A percentile compares a stretch with the other conserved stretches of the same genome.
These are phyloP conservation scores for Colletotrichum horii DNA, from an alignment of 2,329 filamentous ascomycete genomes.

Conservation along the genomic window DNA sequence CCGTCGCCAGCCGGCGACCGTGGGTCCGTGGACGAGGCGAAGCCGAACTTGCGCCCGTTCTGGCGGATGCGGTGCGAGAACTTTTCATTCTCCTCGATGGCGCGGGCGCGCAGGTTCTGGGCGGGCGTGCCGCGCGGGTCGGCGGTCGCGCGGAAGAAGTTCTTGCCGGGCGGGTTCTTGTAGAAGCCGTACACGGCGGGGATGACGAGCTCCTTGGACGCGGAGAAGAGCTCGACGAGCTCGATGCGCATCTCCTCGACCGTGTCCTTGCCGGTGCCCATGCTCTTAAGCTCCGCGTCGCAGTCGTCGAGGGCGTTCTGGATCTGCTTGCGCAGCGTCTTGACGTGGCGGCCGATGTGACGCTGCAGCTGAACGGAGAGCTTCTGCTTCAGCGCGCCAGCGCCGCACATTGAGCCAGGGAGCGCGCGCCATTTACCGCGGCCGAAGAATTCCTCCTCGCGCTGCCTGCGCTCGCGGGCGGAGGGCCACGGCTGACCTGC, in stretches of 20 bases:
- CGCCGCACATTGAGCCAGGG: slow-evolving; percentile 52
- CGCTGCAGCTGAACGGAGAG: slow-evolving; percentile 55
- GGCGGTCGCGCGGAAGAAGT: slow-evolving; percentile 55
- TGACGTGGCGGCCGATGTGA: slow-evolving; percentile 58
- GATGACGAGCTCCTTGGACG: slow-evolving; percentile 58
- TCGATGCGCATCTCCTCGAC: slow-evolving; percentile 59
- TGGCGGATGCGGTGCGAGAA: slow-evolving; percentile 54
- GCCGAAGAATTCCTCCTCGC: slow-evolving; percentile 54
- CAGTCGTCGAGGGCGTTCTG: slow-evolving; percentile 54
- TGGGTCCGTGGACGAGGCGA: slow-evolving; percentile 31
- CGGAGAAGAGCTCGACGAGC: slow-evolving; percentile 57
- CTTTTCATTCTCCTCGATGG: slow-evolving; percentile 56
- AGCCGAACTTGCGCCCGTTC: slow-evolving; percentile 54
- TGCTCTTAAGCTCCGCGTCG: slow-evolving; percentile 53
- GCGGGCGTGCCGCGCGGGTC: slow-evolving; percentile 55
- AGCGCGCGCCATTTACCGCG: slow-evolving; percentile 53
- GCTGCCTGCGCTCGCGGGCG: slow-evolving; percentile 43
- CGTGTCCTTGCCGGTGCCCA: slow-evolving; percentile 56
- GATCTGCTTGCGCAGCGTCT: slow-evolving; percentile 54
- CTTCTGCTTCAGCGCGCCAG: slow-evolving; percentile 50
- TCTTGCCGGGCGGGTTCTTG: slow-evolving; percentile 58
- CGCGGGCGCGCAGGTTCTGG: slow-evolving; percentile 55
- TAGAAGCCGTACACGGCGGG: slow-evolving; percentile 60
- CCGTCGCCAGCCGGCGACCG: slow-evolving; percentile 8
- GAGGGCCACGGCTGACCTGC: slow-evolving; percentile 50